Evolutionary conservation across 2,329 filamentous ascomycete genomes (phyloP), one percentile per base, ranked within the genome.

Genomic region (Sporothrix luriei): DNA sequence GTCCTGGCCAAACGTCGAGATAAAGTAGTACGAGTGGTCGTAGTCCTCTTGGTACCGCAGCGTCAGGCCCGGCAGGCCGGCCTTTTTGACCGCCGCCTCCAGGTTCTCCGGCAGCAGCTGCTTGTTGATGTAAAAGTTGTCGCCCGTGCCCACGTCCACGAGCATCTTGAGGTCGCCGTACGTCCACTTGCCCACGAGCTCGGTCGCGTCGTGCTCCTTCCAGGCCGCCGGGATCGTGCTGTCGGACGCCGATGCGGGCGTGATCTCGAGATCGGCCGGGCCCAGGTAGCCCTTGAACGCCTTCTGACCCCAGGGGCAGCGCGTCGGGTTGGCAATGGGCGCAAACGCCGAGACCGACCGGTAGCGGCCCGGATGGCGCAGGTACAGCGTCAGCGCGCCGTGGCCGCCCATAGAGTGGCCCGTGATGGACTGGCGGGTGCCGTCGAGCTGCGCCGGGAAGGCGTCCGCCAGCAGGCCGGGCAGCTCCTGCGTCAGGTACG

Each of bases 321-420:
- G 88, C 72, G 85, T 84, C 0, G 94, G 95, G 82, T 98, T 98
- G 66, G 89, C 80, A 76, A 98, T 96, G 24, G 94, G 94, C 64
- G 95, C 92, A 77, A 96, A 97, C 1, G 94, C 94, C 72, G 90
- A 94, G 70, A 95, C 93, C 73, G 89, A 92, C 82, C 90, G 91
- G 84, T 97, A 99, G 82, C 87, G 88, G 73, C 91, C 93, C 0
- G 95, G 94, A 81, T 98, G 91, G 83, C 92, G 94, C 67, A 99
- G 85, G 83, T 91, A 98, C 75, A 98, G 82, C 59, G 94, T 97
- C 75, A 99, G 83, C 57, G 95, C 95, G 73, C 95, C 95, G 80
- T 99, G 95, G 0, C 95, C 95, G 74, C 95, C 95, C 95, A 99
- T 99, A 76, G 90, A 94, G 82, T 99, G 95, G 6, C 95, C 95